Conservation (phyloP, 1,284 basidiomycete species). For the Rugiboletus extremiorientalis region DNA sequence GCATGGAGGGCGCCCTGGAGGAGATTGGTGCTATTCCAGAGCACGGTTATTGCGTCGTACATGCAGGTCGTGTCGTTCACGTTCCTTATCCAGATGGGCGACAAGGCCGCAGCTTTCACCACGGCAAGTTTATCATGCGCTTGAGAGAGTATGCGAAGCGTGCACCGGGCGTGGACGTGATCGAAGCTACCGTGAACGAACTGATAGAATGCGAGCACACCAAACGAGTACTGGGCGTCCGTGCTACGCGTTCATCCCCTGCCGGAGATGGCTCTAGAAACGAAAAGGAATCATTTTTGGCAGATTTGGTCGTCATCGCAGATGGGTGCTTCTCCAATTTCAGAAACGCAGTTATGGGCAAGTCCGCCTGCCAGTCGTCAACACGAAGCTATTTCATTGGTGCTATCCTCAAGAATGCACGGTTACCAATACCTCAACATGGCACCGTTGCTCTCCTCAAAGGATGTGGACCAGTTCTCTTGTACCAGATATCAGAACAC, state of each 20-base stretch:
- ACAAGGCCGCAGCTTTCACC: slow-evolving; percentile 87
- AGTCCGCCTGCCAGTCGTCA: slow-evolving; percentile 41
- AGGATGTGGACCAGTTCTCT: slow-evolving; percentile 65
- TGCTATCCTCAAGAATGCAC: slow-evolving; percentile 61
- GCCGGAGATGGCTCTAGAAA: slow-evolving; percentile 30
- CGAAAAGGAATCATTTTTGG: slow-evolving; percentile 58
- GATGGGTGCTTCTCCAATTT: slow-evolving; percentile 96
- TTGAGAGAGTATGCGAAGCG: slow-evolving; percentile 67
- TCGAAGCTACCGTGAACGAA: slow-evolving; percentile 83
- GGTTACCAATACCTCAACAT: slow-evolving; percentile 69
- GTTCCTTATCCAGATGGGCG: slow-evolving; percentile 85
- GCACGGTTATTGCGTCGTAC: slow-evolving; percentile 87
- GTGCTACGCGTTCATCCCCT: slow-evolving; percentile 42
- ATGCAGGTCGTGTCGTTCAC: slow-evolving; percentile 65
- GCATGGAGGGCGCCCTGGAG: slow-evolving; percentile 74
- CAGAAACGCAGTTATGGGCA: slow-evolving; percentile 49
- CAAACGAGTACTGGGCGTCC: slow-evolving; percentile 61
- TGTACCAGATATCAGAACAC: slow-evolving; percentile 77
- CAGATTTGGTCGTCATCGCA: slow-evolving; percentile 84
- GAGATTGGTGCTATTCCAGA: slow-evolving; percentile 87
- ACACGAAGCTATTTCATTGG: slow-evolving; percentile 72
- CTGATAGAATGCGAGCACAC: slow-evolving; percentile 63
- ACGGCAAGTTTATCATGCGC: slow-evolving; percentile 88
- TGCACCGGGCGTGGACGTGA: slow-evolving; percentile 65
- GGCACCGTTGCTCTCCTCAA: slow-evolving; percentile 74